Percentiles rank a stretch among this genome's conserved stretches.
Evolutionary conservation across 2,329 filamentous ascomycete genomes (phyloP).

Genomic region (Pezicula radicicola): DNA sequence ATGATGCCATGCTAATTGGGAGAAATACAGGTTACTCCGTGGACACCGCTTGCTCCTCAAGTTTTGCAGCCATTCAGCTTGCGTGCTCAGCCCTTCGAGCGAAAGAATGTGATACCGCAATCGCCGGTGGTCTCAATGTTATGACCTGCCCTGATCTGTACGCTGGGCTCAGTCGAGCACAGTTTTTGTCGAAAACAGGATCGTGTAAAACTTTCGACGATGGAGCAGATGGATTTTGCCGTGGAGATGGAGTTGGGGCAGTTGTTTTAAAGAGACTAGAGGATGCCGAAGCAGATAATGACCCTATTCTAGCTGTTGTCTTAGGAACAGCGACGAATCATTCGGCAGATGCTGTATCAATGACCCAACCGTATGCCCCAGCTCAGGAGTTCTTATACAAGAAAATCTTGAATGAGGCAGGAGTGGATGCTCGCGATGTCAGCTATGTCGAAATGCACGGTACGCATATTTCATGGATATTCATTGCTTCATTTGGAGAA

Average conservation of each 20-base stretch:
- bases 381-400: conserved; percentile 69
- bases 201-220: conserved; percentile 47
- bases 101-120: too few relatives aligned
- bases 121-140: too few relatives aligned
- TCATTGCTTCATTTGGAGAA: too few relatives aligned
- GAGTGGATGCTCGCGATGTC: conserved; percentile 71
- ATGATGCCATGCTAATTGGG: too few relatives aligned
- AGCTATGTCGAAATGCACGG: conserved; percentile 86
- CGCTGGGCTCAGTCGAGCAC: conserved; percentile 25
- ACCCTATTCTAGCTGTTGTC: conserved; percentile 52
- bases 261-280: conserved; percentile 48
- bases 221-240: conserved; percentile 50
- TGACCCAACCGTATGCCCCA: conserved; percentile 71
- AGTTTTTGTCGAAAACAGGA: conserved; percentile 33
- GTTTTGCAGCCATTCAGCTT: conserved; percentile 32
- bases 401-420: conserved; percentile 65
- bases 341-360: conserved; percentile 76
- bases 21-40: conserved; percentile 25
- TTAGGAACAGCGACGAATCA: conserved; percentile 77
- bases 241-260: conserved; percentile 45
- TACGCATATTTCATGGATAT: conserved; percentile 30
- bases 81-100: conserved; percentile 20
- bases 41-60: conserved; percentile 40
- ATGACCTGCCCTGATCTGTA: conserved; percentile 9
- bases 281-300: conserved; percentile 47